Base-by-base conservation (phyloP, 305 asterid genomes). In the Fraxinus floribunda region DNA sequence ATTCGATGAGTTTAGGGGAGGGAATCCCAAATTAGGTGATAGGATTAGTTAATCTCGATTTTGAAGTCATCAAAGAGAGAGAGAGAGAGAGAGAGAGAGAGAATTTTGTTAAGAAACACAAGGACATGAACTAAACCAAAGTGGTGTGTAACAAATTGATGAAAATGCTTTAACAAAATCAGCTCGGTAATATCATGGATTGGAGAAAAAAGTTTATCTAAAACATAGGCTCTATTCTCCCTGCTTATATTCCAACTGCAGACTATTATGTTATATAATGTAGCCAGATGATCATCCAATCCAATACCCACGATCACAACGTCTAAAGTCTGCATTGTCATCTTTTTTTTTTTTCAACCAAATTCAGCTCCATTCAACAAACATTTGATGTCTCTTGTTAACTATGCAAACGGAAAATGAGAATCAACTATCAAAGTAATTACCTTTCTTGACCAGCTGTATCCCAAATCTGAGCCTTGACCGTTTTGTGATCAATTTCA, bases 401-500 rank as follows among this genome's bases (percentile, higher is more conserved):
- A 24, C 36, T 20, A 68, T 4, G 7, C 8, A 10, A 68, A 60
- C 35, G 8, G 44, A 5, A 3, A 11, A 20, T 13, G 44, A 20
- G 35, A 83, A 49, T 9, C 41, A 80, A 49, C 5, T 5, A 52
- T 1, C 46, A 11, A 8, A 77, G 36, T 1, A 49, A 73, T 35
- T 41, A 89, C 97, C 97, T 90, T 64, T 93, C 97, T 18, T 93
- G 97, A 73, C 97, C 97, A 80, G 97, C 97, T 18, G 97, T 93
- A 80, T 93, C 97, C 97, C 97, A 93, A 90, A 93, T 93, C 94
- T 93, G 97, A 72, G 97, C 96, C 87, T 93, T 93, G 72, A 93
- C 87, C 36, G 85, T 91, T 85, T 90, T 93, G 55, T 86, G 89
- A 88, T 92, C 97, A 85, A 93, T 84, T 35, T 36, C 77, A 16